These are phyloP conservation scores for Pyrenophora graminea DNA, from an alignment of 2,329 filamentous ascomycete genomes.

Conservation along the genomic window DNA sequence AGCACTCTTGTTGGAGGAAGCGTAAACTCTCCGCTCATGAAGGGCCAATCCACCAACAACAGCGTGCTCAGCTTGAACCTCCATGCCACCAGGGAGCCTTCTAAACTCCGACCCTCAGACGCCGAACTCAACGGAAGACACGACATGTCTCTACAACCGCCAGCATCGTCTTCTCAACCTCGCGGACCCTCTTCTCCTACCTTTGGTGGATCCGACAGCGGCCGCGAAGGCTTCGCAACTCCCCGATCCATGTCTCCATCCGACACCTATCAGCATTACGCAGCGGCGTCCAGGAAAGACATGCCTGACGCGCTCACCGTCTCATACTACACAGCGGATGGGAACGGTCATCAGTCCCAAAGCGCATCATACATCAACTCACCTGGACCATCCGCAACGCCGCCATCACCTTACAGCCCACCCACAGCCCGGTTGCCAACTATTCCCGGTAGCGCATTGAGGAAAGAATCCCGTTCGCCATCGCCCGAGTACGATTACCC, in stretches of 20 bases:
- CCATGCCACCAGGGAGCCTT: slow-evolving; percentile 27
- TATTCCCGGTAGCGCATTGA: slow-evolving; percentile 26
- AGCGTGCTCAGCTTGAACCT: slow-evolving; percentile 43
- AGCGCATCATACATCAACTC: slow-evolving; percentile 37
- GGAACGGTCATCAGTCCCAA: slow-evolving; percentile 26
- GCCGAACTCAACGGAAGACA: slow-evolving; percentile 44
- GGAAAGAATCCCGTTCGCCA: slow-evolving; percentile 28
- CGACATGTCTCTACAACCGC: slow-evolving; percentile 42
- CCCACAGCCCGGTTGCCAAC: slow-evolving; percentile 33
- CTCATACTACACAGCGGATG: slow-evolving; percentile 29
- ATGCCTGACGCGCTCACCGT: slow-evolving; percentile 19
- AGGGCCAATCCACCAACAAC: slow-evolving; percentile 36
- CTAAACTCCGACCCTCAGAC: slow-evolving; percentile 42
- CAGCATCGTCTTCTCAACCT: slow-evolving; percentile 36
- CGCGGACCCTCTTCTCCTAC: slow-evolving; percentile 24
- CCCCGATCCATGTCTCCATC: slow-evolving; percentile 33
- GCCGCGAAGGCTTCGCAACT: slow-evolving; percentile 27
- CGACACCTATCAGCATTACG: slow-evolving; percentile 32
- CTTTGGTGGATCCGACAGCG: slow-evolving; percentile 37
- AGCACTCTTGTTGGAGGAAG: slow-evolving; percentile 43
- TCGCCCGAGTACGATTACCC: slow-evolving; percentile 25
- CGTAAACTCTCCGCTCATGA: slow-evolving; percentile 37
- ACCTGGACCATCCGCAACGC: slow-evolving; percentile 28
- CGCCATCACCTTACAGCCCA: slow-evolving; percentile 31
- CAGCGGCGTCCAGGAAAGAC: slow-evolving; percentile 9